phyloP scores from a whole-genome alignment of 805 yeast species.

The Suhomyces canberraensis region DNA sequence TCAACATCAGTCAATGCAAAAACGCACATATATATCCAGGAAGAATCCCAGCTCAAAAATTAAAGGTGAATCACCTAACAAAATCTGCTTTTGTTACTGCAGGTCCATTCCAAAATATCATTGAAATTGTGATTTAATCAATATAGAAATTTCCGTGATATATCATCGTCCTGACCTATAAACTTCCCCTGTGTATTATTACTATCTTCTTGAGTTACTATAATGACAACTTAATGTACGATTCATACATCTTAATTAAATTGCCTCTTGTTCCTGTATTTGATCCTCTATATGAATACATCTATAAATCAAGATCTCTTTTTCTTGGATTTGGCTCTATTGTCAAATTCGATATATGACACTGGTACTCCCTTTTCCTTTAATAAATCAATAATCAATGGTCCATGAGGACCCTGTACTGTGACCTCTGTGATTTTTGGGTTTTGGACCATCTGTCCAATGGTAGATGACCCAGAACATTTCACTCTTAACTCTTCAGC shows the following conservation, averaged over 20 bases:
- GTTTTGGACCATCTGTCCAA: conserved; percentile 55
- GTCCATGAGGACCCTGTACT: conserved; percentile 89
- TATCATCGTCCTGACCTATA: no score
- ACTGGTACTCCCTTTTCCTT: conserved; percentile 60
- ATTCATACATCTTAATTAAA: no score
- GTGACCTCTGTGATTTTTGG: conserved; percentile 63
- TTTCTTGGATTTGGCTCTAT: conserved; percentile 56
- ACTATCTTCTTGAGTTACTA: not conserved
- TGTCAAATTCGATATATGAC: conserved; percentile 62
- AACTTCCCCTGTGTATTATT: not conserved
- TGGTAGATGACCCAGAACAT: conserved; percentile 87
- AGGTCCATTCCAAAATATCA: conserved; percentile 50
- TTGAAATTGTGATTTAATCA: conserved; percentile 51
- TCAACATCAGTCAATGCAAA: conserved; percentile 70
- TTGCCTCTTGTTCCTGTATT: no score
- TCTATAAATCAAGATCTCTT: conserved; percentile 33
- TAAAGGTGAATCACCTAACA: conserved; percentile 48
- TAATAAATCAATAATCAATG: conserved; percentile 55
- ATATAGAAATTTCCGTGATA: no score
- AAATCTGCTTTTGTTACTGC: conserved; percentile 58
- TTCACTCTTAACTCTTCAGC: conserved; percentile 68
- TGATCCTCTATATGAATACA: no score
- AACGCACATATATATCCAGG: conserved; percentile 65
- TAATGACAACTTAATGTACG: no score
- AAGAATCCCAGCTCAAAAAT: conserved; percentile 53